Base-by-base conservation (phyloP, 2,329 filamentous ascomycete species). In the Hypomyces perniciosus region DNA sequence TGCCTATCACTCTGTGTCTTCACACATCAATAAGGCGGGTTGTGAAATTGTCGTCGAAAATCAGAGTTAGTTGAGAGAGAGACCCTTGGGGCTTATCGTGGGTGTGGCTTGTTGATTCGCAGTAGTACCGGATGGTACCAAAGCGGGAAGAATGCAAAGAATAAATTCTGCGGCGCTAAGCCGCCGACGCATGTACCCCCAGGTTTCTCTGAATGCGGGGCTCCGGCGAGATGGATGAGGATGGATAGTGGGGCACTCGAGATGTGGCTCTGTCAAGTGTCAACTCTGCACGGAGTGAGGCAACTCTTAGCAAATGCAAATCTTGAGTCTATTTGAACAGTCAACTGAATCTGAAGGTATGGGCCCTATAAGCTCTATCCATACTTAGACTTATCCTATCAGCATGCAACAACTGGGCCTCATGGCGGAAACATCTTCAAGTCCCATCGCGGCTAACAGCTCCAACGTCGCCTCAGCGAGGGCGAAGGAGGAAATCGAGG, bases 401-500 rank as follows among this genome's bases (percentile, higher is more conserved):
- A 20, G 20, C 3, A 3, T 20, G 20, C 20, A 20, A 20, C 20
- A 20, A 20, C 20, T 20, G 28, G 39, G 31, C 9, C 4, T 42
- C 56, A 61, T 54, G 52, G 49, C 52, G 28, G 52, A 54, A 33
- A n/a, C 35, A 12, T 10, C 49, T 9, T 53, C 51, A 6, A 51
- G 44, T 39, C 52, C 57, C 45, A 59, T 61, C 43, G 46, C 58
- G n/a, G 45, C 52, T 3, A 45, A 43, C 40, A 53, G 54, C 53
- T 59, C 60, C 42, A 54, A 54, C 57, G 62, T 64, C 46, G 62
- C 65, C 10, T 20, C 20, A 20, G 68, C 67, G 56, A 69, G 72
- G 60, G 63, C 64, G 48, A 70, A 62, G 42, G 75, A 79, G 6
- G 76, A 79, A 41, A 65, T 62, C 37, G 71, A 77, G 4, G 48